Evolutionary conservation across 192 early-diverging fungal genomes (phyloP).

Genomic region (Backusella luteola): DNA sequence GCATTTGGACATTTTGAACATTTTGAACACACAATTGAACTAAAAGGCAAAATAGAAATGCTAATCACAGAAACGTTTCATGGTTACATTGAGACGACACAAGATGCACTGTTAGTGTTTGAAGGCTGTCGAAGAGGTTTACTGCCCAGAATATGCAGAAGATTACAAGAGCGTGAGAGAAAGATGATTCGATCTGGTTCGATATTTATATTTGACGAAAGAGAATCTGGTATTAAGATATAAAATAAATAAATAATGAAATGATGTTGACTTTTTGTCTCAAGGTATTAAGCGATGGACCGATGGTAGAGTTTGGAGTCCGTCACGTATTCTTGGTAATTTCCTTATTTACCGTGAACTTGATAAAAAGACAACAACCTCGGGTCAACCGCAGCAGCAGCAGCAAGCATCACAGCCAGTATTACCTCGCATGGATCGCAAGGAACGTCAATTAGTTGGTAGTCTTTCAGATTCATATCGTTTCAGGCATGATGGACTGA

Average conservation of each 20-base stretch:
- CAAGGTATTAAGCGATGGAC: conserved; percentile 83
- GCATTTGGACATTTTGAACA: not conserved
- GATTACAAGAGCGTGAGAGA: conserved; percentile 73
- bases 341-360: conserved; percentile 82
- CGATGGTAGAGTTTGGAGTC: conserved; percentile 79
- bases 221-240: conserved; percentile 53
- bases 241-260: not conserved
- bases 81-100: conserved; percentile 71
- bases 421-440: conserved; percentile 22
- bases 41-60: not conserved
- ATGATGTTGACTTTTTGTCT: not conserved
- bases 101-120: conserved; percentile 76
- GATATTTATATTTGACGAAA: conserved; percentile 84
- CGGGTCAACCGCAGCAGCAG: conserved; percentile 1
- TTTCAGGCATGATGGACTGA: conserved; percentile 60
- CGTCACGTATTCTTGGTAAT: conserved; percentile 78
- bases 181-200: conserved; percentile 70
- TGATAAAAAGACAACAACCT: conserved; percentile 30
- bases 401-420: not conserved
- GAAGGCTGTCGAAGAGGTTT: conserved; percentile 73
- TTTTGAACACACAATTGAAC: not conserved
- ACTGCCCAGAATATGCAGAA: conserved; percentile 62
- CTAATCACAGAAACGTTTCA: conserved; percentile 48
- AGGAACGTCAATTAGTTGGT: conserved; percentile 54
- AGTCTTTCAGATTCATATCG: conserved; percentile 55